Evolutionary conservation across 345 rosid species (phyloP).

Genomic region (Pistacia integerrima): DNA sequence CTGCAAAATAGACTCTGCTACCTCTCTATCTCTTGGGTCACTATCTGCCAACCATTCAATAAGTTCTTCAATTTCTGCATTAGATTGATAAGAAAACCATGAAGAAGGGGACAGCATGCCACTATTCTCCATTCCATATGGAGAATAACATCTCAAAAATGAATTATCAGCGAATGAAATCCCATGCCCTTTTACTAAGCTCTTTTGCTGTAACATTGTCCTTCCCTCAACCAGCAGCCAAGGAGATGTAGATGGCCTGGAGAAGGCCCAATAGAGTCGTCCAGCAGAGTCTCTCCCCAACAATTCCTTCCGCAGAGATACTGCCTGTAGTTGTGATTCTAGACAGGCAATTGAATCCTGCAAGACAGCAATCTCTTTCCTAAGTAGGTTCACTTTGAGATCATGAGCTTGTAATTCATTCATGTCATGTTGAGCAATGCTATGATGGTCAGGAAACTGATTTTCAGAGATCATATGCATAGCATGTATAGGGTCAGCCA

Average conservation of each 20-base stretch:
- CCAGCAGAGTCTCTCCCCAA: constrained; percentile 42
- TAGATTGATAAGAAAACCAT: constrained; percentile 36
- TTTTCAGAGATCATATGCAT: constrained; percentile 10
- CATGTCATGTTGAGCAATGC: constrained; percentile 20
- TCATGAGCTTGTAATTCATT: constrained; percentile 19
- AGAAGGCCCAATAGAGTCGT: constrained; percentile 36
- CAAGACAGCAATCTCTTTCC: constrained; percentile 27
- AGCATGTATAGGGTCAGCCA: constrained; percentile 1
- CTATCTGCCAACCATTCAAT: constrained; percentile 30
- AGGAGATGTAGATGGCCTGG: constrained; percentile 31
- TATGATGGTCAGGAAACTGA: constrained; percentile 9
- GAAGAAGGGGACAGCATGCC: constrained; percentile 16
- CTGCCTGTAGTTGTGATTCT: constrained; percentile 26
- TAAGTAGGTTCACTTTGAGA: constrained; percentile 16
- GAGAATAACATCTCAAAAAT: constrained; percentile 3
- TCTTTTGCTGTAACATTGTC: constrained; percentile 7
- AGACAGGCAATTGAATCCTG: constrained; percentile 32
- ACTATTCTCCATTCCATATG: background rate
- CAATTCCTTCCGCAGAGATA: constrained; percentile 32
- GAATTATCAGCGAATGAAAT: background rate
- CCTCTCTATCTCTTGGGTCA: constrained; percentile 26
- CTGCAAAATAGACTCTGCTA: constrained; percentile 29
- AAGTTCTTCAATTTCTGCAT: constrained; percentile 36
- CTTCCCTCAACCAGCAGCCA: constrained; percentile 35
- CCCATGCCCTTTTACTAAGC: background rate